Evolutionary conservation across 1,284 basidiomycete species (phyloP), one percentile per base, ranked within the genome.

Genomic region (Peniophora sp.): DNA sequence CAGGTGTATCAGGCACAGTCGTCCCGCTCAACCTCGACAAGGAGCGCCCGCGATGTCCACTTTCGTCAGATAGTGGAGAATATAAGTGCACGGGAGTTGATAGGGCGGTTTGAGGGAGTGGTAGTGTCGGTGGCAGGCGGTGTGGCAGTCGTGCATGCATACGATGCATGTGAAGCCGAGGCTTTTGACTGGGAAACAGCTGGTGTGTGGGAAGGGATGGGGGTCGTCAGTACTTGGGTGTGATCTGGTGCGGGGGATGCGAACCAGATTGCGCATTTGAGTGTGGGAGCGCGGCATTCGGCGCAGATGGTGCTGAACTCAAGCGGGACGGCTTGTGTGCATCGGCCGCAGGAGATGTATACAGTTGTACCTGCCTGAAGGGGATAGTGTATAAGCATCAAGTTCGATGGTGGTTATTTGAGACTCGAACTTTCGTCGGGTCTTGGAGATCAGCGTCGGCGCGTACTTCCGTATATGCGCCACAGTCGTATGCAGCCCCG

Each of bases 121-220:
- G 58, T 81, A 88, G 24, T 70, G 68, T 42, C 76, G 72, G 59
- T 87, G 88, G 63, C 87, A 90, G 20, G 75, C 72, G 56, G 84
- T 81, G 58, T 90, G 87, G 0, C 87, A 87, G 0, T 88, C 88
- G 55, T 90, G 87, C 46, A 76, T 69, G 60, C 88, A 90, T 5
- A 85, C 66, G 1, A 83, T 73, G 62, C 88, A 90, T 48, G 82
- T 79, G 58, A 88, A 83, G 3, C 86, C 65, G 2, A 88, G 67
- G 0, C 76, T 69, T 34, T 76, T 76, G 17, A 89, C 85, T 3
- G 88, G 88, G 23, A 90, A 74, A 50, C 79, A 86, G 60, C 87
- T 89, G 51, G n/a, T n/a, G n/a, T n/a, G n/a, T n/a, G n/a, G n/a
- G n/a, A n/a, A n/a, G n/a, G n/a, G n/a, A n/a, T n/a, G n/a, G n/a